phyloP scores from a whole-genome alignment of 805 yeast species.

The Yamadazyma insecticola region DNA sequence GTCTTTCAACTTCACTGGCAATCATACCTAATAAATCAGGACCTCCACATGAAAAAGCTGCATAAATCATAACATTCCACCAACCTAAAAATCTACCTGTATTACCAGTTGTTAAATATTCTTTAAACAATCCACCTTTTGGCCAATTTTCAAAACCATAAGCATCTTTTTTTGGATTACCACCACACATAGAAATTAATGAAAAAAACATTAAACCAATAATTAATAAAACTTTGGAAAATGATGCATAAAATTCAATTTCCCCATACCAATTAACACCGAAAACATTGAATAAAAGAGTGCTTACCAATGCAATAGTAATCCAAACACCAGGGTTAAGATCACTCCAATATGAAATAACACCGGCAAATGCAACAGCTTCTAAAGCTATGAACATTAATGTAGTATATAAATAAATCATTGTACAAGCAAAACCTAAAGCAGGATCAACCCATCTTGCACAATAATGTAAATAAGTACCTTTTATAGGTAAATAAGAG shows the following conservation, averaged over 20 bases:
- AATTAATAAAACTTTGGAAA: slow-evolving; percentile 28
- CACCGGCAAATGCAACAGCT: slow-evolving; percentile 26
- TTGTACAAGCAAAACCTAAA: slow-evolving; percentile 29
- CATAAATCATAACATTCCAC: slow-evolving; percentile 29
- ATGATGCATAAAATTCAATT: slow-evolving; percentile 30
- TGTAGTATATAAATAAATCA: slow-evolving; percentile 29
- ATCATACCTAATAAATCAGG: slow-evolving; percentile 30
- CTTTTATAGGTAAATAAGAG: slow-evolving; percentile 30
- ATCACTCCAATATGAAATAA: slow-evolving; percentile 27
- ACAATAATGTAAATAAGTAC: slow-evolving; percentile 30
- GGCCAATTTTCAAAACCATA: slow-evolving; percentile 33
- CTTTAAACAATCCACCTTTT: slow-evolving; percentile 28
- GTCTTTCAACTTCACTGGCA: slow-evolving; percentile 42
- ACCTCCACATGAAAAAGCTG: slow-evolving; percentile 35
- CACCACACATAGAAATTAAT: slow-evolving; percentile 34
- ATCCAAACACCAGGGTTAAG: slow-evolving; percentile 30
- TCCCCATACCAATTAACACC: slow-evolving; percentile 42
- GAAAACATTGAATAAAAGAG: slow-evolving; percentile 23
- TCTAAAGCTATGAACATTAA: slow-evolving; percentile 31
- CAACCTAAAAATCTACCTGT: slow-evolving; percentile 33
- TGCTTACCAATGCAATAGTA: slow-evolving; percentile 22
- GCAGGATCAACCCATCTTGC: slow-evolving; percentile 35
- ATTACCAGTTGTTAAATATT: slow-evolving; percentile 20
- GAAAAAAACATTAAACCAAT: slow-evolving; percentile 31
- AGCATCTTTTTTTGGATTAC: slow-evolving; percentile 30